Percentiles rank a stretch among this genome's conserved stretches.
Evolutionary conservation across 1,139 yeast species (phyloP).

Genomic region (Yamadazyma aaseri): DNA sequence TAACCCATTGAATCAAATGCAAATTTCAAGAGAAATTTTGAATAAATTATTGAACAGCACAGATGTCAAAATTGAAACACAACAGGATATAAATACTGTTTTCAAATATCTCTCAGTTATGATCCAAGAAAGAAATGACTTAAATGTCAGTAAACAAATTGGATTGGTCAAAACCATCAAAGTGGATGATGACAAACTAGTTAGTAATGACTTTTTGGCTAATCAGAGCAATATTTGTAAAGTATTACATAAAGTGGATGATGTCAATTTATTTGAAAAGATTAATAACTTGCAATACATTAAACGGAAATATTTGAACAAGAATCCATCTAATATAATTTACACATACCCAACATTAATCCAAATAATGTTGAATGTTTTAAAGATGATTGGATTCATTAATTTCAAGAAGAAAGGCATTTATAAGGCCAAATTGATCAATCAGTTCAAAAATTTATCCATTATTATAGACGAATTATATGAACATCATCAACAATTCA

Average conservation of each 20-base stretch:
- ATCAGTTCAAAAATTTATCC: conserved; percentile 72
- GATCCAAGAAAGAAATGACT: conserved; percentile 28
- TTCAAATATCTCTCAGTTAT: conserved; percentile 44
- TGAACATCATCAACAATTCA: conserved; percentile 43
- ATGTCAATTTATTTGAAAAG: conserved; percentile 45
- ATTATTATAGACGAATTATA: conserved; percentile 68
- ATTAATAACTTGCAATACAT: conserved; percentile 55
- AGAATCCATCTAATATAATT: conserved; percentile 53
- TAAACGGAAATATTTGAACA: conserved; percentile 55
- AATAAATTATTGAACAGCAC: conserved; percentile 30
- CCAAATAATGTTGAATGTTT: conserved; percentile 54
- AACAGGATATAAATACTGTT: conserved; percentile 43
- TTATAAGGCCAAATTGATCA: conserved; percentile 30
- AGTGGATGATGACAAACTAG: conserved; percentile 27
- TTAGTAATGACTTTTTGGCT: conserved; percentile 40
- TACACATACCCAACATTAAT: conserved; percentile 78
- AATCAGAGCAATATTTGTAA: conserved; percentile 72
- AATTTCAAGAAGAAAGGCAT: conserved; percentile 18
- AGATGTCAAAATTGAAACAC: conserved; percentile 9
- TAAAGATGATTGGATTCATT: conserved; percentile 49
- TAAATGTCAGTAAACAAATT: conserved; percentile 36
- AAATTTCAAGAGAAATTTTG: conserved; percentile 42
- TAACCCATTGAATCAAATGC: conserved; percentile 31
- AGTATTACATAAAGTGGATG: conserved; percentile 57
- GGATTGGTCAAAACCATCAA: conserved; percentile 36